Evolutionary conservation across 169 alveolate species (phyloP).

Genomic region (Fabrea salina): DNA sequence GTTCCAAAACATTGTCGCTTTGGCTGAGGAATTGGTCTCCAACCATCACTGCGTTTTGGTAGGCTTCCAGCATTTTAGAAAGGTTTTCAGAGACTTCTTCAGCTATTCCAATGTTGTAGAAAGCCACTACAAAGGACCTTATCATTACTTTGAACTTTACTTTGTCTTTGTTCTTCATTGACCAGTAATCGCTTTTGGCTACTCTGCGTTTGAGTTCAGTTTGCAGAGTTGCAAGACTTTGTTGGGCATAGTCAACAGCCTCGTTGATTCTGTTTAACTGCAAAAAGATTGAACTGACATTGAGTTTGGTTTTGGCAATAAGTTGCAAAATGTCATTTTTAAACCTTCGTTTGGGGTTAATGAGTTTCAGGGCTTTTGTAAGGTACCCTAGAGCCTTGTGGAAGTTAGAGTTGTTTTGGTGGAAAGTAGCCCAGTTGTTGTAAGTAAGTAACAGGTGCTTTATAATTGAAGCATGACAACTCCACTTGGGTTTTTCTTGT

Average conservation of each 20-base stretch:
- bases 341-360: neutral
- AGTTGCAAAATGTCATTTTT: neutral
- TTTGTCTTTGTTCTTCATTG: neutral
- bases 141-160: neutral
- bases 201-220: neutral
- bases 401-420: neutral
- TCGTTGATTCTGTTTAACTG: neutral
- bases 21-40: slow-evolving; percentile 1
- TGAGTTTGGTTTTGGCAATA: slow-evolving; percentile 23
- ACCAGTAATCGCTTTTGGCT: neutral
- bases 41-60: slow-evolving; percentile 20
- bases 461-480: neutral
- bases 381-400: slow-evolving; percentile 6
- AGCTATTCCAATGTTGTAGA: slow-evolving; percentile 30
- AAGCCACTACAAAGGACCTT: slow-evolving; percentile 22
- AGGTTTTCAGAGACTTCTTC: slow-evolving; percentile 7
- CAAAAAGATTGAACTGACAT: slow-evolving; percentile 12
- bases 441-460: slow-evolving; percentile 5
- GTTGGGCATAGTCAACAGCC: neutral
- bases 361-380: neutral
- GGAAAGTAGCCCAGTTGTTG: slow-evolving; percentile 22
- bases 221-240: neutral
- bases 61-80: slow-evolving; percentile 13
- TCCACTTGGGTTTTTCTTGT: too few species aligned
- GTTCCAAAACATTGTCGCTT: neutral